Evolutionary conservation across 2,329 filamentous ascomycete genomes (phyloP).

Genomic region (Stachybotrys chartarum): DNA sequence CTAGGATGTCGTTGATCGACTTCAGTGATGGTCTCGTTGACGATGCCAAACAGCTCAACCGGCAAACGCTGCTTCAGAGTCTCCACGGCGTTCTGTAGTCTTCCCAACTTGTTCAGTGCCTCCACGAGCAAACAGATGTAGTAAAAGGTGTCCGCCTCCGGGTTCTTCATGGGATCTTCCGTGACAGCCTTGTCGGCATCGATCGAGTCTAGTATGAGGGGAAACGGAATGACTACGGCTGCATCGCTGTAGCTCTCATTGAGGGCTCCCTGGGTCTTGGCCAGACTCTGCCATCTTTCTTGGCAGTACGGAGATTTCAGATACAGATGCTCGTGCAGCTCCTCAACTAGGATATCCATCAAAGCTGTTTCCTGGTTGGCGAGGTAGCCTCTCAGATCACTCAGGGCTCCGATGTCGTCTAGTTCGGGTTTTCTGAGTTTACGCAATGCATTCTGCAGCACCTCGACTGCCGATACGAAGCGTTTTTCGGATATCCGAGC

Average conservation of each 20-base stretch:
- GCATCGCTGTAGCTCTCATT: constrained; percentile 41
- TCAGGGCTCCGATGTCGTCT: constrained; percentile 82
- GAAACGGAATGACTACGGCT: constrained; percentile 45
- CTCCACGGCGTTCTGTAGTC: constrained; percentile 79
- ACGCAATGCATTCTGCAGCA: constrained; percentile 78
- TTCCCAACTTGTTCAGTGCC: constrained; percentile 79
- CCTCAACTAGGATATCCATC: constrained; percentile 93
- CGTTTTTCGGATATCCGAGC: constrained; percentile 93
- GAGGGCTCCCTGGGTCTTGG: constrained; percentile 55
- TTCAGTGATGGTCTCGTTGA: constrained; percentile 91
- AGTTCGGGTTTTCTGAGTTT: constrained; percentile 82
- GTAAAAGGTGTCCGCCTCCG: constrained; percentile 90
- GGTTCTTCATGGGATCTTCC: constrained; percentile 88
- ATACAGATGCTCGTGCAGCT: constrained; percentile 94
- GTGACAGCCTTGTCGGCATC: constrained; percentile 56
- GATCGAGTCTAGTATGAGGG: constrained; percentile 51
- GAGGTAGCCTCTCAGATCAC: constrained; percentile 79
- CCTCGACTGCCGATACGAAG: constrained; percentile 86
- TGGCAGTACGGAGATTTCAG: constrained; percentile 97
- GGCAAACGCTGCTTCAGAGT: constrained; percentile 88
- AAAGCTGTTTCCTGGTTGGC: constrained; percentile 87
- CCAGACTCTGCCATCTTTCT: constrained; percentile 83
- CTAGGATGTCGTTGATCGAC: constrained; percentile 90
- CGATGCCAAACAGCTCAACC: constrained; percentile 87
- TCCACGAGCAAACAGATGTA: constrained; percentile 87